These are phyloP conservation scores for Didymella keratinophila DNA, from an alignment of 2,329 filamentous ascomycete species.

Conservation along the genomic window DNA sequence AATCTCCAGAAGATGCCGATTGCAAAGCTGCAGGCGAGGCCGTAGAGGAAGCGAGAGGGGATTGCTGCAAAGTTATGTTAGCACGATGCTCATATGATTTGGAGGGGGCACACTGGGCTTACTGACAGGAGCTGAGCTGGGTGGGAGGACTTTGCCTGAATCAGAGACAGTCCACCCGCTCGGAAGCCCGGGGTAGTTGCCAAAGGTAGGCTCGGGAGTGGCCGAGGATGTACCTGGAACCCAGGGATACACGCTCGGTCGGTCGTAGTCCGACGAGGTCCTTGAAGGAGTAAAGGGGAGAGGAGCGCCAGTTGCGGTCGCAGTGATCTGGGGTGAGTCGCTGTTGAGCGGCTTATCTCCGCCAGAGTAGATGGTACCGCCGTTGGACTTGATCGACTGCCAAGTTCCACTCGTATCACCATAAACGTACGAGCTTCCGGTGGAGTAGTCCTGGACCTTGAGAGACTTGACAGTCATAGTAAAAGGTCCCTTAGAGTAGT, in stretches of 20 bases:
- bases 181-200: conserved; percentile 68
- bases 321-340: conserved; percentile 68
- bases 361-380: conserved; percentile 74
- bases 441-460: conserved; percentile 88
- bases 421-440: conserved; percentile 84
- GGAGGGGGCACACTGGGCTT: conserved; percentile 53
- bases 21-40: conserved; percentile 56
- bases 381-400: conserved; percentile 82
- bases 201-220: conserved; percentile 56
- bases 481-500: conserved; percentile 85
- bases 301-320: conserved; percentile 67
- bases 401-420: conserved; percentile 78
- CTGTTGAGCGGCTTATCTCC: conserved; percentile 62
- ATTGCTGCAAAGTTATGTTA: conserved; percentile 53
- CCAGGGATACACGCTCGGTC: conserved; percentile 65
- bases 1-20: conserved; percentile 40
- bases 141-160: conserved; percentile 79
- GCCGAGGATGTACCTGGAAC: conserved; percentile 63
- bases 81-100: conserved; percentile 12
- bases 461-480: conserved; percentile 83
- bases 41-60: conserved; percentile 61
- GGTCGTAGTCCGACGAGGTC: conserved; percentile 57
- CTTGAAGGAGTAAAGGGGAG: conserved; percentile 74
- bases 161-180: conserved; percentile 82
- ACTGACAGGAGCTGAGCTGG: conserved; percentile 72